These are phyloP conservation scores for Populus tremula DNA, from an alignment of 345 rosid genomes.

Conservation along the genomic window DNA sequence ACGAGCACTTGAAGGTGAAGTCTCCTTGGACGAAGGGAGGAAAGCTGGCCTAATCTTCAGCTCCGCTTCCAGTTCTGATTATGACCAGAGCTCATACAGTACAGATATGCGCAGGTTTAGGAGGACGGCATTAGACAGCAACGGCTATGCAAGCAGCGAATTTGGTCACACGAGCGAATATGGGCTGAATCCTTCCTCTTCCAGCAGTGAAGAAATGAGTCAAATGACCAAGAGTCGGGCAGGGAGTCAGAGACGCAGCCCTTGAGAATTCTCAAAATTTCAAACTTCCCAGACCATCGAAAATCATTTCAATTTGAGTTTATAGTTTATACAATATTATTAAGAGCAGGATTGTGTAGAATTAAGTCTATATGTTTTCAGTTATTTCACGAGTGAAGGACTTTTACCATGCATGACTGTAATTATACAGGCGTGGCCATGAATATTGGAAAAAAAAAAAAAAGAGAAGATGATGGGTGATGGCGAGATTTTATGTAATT, in stretches of 20 bases:
- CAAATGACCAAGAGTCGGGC: background rate
- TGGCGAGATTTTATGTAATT: background rate
- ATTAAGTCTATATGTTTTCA: background rate
- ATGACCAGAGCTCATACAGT: background rate
- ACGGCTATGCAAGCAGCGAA: background rate
- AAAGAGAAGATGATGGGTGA: background rate
- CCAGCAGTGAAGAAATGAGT: background rate
- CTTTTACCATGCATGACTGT: background rate
- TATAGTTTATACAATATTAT: background rate
- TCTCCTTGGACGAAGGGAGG: background rate
- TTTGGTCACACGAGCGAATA: background rate
- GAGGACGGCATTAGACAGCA: background rate
- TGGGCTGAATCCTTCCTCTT: background rate
- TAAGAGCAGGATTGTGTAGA: background rate
- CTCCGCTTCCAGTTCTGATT: background rate
- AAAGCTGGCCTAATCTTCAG: background rate
- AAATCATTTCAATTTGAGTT: background rate
- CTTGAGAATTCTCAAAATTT: background rate
- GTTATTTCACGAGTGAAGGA: background rate
- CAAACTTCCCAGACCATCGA: background rate
- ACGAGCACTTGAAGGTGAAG: slow-evolving; percentile 3
- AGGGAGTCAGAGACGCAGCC: background rate
- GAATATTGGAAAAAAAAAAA: background rate
- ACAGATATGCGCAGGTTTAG: background rate
- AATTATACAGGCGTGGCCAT: background rate